Evolutionary conservation across 192 early-diverging fungal genomes (phyloP), one percentile per base, ranked within the genome.

Genomic region (Podila epigama): DNA sequence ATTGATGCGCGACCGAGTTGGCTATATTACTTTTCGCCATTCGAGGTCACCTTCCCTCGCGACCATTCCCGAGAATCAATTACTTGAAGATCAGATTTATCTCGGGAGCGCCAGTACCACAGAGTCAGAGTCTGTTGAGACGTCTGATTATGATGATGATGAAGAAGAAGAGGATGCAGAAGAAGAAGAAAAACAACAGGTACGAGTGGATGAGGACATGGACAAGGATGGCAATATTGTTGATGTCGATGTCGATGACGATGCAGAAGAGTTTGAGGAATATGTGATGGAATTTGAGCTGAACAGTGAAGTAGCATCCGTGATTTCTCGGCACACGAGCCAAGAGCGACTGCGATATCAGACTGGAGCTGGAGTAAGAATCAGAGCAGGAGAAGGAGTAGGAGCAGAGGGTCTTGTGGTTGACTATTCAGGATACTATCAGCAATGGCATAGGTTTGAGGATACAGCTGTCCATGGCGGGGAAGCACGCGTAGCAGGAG

Each of bases 21-120:
- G 71, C n/a, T 75, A 75, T 41, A 61, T 75, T 44, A 75, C 65
- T 7, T 75, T 75, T 28, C 71, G 71, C 4, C 71, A 75, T 31
- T 75, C 71, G 10, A 36, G 71, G n/a, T 67, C 71, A 2, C 71
- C 71, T 33, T 75, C 71, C 3, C 44, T 75, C 42, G 71, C 71
- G 2, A 75, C 71, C 0, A 75, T 75, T 40, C 34, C 56, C 10
- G 71, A 75, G 35, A 52, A 56, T 28, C 51, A 61, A 15, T 20
- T 48, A 15, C 44, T 48, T 22, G 44, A 48, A 20, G 44, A 48
- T 20, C 44, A 48, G n/a, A 25, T 48, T 48, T 48, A 22, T 48
- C 2, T 48, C 44, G 18, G 42, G 22, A 22, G 7, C 7, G n/a
- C 44, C 44, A 9, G 25, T 22, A 48, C n/a, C 44, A 48, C 20